Conservation (phyloP, 305 asterid genomes). For the Fraxinus sp. region DNA sequence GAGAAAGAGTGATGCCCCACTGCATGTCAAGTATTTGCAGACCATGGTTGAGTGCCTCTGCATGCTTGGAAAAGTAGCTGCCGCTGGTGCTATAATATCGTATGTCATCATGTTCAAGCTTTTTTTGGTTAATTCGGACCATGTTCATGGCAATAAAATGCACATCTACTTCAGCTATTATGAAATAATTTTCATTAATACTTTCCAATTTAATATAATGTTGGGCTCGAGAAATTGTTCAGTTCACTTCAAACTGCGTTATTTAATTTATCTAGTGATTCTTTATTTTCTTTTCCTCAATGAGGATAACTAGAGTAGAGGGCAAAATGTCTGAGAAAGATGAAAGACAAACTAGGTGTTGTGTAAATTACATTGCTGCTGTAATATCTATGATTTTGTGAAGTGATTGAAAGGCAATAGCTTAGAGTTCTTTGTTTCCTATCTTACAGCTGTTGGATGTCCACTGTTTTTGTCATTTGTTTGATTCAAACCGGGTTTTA, state of each 20-base stretch:
- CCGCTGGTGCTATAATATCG: constrained; percentile 99
- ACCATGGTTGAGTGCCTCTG: constrained; percentile 95
- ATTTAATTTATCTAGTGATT: background rate
- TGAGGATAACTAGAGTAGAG: constrained; percentile 2
- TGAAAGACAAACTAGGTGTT: background rate
- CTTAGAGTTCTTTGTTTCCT: constrained; percentile 9
- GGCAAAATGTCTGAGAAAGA: background rate
- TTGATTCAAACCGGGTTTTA: constrained; percentile 12
- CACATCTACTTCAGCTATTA: background rate
- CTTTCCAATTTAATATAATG: background rate
- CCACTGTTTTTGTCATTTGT: constrained; percentile 7
- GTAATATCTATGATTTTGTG: background rate
- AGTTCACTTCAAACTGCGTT: background rate
- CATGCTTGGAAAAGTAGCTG: constrained; percentile 99
- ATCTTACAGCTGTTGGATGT: constrained; percentile 3
- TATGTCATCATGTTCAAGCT: constrained; percentile 39
- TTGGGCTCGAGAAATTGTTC: background rate
- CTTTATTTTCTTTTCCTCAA: background rate
- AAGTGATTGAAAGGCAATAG: background rate
- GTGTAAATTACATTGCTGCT: constrained; percentile 4
- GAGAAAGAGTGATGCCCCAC: constrained; percentile 80
- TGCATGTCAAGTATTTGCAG: constrained; percentile 91
- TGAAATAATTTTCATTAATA: background rate
- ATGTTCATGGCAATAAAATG: background rate
- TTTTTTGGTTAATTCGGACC: background rate